Evolutionary conservation across 192 early-diverging fungal species (phyloP), one percentile per base, ranked within the genome.

Genomic region (Coemansia sp.): DNA sequence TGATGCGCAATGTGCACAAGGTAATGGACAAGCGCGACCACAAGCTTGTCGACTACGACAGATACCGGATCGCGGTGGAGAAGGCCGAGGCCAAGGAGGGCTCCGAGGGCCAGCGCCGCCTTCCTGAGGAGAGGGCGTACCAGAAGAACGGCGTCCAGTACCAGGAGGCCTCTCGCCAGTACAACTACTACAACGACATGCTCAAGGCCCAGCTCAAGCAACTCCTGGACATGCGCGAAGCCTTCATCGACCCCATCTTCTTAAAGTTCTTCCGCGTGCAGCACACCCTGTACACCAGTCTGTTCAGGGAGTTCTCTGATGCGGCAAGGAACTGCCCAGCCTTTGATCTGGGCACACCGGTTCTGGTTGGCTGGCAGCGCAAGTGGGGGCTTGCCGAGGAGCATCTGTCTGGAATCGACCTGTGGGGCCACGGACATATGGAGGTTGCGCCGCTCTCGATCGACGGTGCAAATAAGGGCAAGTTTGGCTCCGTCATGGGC

Each of bases 11-110:
- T 40, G 89, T 98, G 37, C 85, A 87, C 70, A 90, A 87, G 67
- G 84, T 91, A 13, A 92, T 98, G 30, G 84, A 83, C 6, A 98
- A 98, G 81, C 86, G 95, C 23, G 84, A 87, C 31, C 94, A 94
- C 77, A 98, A 98, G 79, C 74, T 92, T 36, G 63, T 96, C 9
- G 97, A 98, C 73, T 97, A 91, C 70, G 97, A 98, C 65, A 85
- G 97, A 29, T 88, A 88, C 72, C 70, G 86, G 10, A 77, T 83
- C 30, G 74, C 78, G 17, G 75, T 95, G 30, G 85, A 88, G 40
- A 97, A 96, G 71, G 61, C 93, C 22, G 78, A 86, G 48, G 87
- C 82, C 29, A 90, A 91, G 68, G 82, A 84, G 34, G 84, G 85
- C 9, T 64, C 70, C 27, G 83, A 84, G 0, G 77, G 77, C 3